Conservation (phyloP, 495 filamentous ascomycete species). For the Sabuloglossum arenarium region DNA sequence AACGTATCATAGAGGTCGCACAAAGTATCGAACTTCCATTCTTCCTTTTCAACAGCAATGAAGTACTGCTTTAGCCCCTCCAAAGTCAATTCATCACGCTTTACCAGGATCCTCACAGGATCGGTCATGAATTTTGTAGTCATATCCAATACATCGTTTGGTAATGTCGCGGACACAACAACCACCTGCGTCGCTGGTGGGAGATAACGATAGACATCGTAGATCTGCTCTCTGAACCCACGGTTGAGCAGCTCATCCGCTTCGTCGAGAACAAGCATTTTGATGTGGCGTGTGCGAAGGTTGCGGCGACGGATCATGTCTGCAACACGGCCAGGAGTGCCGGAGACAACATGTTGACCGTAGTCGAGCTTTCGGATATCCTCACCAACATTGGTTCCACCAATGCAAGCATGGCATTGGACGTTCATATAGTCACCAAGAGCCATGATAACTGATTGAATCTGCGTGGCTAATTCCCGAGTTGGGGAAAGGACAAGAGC, state of each 20-base stretch:
- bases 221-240: slow-evolving; percentile 99
- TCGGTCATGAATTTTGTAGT: slow-evolving; percentile 99
- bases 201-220: slow-evolving; percentile 97
- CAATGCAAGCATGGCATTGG: slow-evolving; percentile 97
- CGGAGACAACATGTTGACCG: slow-evolving; percentile 89
- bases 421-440: slow-evolving; percentile 99
- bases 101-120: slow-evolving; percentile 95
- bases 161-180: slow-evolving; percentile 91
- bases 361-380: slow-evolving; percentile 94
- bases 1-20: slow-evolving; percentile 98
- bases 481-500: slow-evolving; percentile 91
- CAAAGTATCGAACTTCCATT: slow-evolving; percentile 98
- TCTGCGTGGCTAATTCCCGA: slow-evolving; percentile 94
- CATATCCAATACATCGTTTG: slow-evolving; percentile 96
- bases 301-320: slow-evolving; percentile 98
- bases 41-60: slow-evolving; percentile 99
- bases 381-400: slow-evolving; percentile 92
- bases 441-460: slow-evolving; percentile 95
- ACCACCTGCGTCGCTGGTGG: slow-evolving; percentile 96
- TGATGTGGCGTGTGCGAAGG: slow-evolving; percentile 86
- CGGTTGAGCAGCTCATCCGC: slow-evolving; percentile 96
- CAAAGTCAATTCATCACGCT: slow-evolving; percentile 96
- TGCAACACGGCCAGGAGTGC: slow-evolving; percentile 90
- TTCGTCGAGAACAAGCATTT: slow-evolving; percentile 98
- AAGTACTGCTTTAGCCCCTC: slow-evolving; percentile 99